A percentile compares a stretch with the other conserved stretches of the same genome.
Conservation (phyloP, 2,329 filamentous ascomycete species). For the Colletotrichum destructivum region DNA sequence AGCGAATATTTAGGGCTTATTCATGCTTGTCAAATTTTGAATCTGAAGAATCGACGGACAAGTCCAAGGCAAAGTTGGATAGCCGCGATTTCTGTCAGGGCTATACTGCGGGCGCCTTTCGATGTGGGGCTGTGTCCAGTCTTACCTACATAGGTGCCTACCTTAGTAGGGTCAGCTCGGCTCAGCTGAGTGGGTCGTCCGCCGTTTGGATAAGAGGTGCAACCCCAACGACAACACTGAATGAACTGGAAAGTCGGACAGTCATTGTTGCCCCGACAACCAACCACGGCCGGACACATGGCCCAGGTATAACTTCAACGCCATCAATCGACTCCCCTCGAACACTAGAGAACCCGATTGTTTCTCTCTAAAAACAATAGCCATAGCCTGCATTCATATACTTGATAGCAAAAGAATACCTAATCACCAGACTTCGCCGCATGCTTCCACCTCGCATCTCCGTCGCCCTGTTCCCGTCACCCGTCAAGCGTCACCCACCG, state of each 20-base stretch:
- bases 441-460: slow-evolving; percentile 12
- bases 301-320: slow-evolving; percentile 36
- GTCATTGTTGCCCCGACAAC: slow-evolving; percentile 41
- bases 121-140: slow-evolving; percentile 1
- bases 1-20: no score
- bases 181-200: no score
- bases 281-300: slow-evolving; percentile 37
- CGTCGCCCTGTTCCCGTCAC: not conserved
- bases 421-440: slow-evolving; percentile 16
- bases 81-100: not conserved
- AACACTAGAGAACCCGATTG: not conserved
- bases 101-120: not conserved
- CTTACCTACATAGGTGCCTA: no score
- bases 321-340: slow-evolving; percentile 8
- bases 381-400: slow-evolving; percentile 26
- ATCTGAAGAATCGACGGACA: not conserved
- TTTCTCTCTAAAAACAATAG: not conserved
- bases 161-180: no score
- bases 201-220: not conserved
- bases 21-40: no score
- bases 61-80: not conserved
- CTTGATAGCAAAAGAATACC: slow-evolving; percentile 22
- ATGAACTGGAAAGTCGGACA: slow-evolving; percentile 7
- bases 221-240: not conserved
- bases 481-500: not conserved